Evolutionary conservation across 2,329 filamentous ascomycete genomes (phyloP).

Genomic region (Pseudopyricularia cyperi): DNA sequence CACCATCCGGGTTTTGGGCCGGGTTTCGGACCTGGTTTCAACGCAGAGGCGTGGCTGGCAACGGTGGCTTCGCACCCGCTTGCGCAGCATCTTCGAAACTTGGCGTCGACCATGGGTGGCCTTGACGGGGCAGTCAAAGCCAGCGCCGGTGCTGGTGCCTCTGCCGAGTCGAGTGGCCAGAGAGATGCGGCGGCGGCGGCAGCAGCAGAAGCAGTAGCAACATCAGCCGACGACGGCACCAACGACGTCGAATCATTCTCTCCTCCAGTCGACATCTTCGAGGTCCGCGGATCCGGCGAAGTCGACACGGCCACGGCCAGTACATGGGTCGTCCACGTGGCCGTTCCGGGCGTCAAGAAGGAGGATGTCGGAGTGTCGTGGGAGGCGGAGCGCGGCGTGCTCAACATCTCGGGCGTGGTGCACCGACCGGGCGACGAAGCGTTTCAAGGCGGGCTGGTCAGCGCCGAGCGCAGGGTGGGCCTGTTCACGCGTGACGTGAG

Average conservation of each 20-base stretch:
- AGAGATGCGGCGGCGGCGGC: background rate
- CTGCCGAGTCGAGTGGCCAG: background rate
- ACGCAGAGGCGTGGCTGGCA: conserved; percentile 6
- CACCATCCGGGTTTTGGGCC: conserved; percentile 8
- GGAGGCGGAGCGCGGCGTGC: conserved; percentile 51
- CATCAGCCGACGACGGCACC: conserved; percentile 9
- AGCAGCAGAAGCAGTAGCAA: conserved; percentile 1
- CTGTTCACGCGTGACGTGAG: conserved; percentile 59
- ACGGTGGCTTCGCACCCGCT: conserved; percentile 26
- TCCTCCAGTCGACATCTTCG: conserved; percentile 65
- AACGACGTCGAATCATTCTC: conserved; percentile 31
- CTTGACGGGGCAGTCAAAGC: conserved; percentile 4
- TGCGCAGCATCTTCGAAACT: conserved; percentile 26
- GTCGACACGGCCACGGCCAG: background rate
- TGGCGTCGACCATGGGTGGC: conserved; percentile 14
- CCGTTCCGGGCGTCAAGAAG: conserved; percentile 68
- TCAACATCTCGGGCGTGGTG: conserved; percentile 60
- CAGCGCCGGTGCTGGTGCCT: background rate
- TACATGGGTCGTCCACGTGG: conserved; percentile 55
- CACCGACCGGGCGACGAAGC: conserved; percentile 60
- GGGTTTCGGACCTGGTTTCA: background rate
- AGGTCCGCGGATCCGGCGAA: conserved; percentile 25
- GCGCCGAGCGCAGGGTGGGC: conserved; percentile 58
- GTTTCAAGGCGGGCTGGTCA: conserved; percentile 48
- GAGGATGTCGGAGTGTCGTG: conserved; percentile 59